Conservation (phyloP, 805 yeast genomes). For the Nematodospora valgi region DNA sequence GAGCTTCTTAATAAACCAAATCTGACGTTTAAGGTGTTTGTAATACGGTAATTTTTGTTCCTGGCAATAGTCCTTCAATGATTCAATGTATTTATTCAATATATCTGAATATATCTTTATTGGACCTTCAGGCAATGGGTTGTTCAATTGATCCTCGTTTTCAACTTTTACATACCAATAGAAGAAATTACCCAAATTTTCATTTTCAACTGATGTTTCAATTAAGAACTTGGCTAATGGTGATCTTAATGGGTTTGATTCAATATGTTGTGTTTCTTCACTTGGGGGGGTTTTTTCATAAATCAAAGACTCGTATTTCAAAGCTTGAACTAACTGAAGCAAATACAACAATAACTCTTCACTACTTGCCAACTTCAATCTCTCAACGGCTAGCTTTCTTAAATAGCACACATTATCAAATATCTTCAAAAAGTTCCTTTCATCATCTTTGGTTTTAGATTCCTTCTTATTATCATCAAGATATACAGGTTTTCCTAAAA, state of each 20-base stretch:
- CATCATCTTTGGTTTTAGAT: slow-evolving; percentile 18
- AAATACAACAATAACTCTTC: slow-evolving; percentile 77
- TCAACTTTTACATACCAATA: slow-evolving; percentile 94
- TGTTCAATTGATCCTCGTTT: slow-evolving; percentile 54
- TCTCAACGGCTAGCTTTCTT: slow-evolving; percentile 82
- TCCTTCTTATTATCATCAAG: slow-evolving; percentile 5
- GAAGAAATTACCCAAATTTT: slow-evolving; percentile 71
- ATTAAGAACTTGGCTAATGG: slow-evolving; percentile 76
- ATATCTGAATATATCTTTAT: slow-evolving; percentile 29
- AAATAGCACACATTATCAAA: slow-evolving; percentile 52
- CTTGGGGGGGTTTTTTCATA: slow-evolving; percentile 13
- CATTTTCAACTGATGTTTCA: slow-evolving; percentile 62
- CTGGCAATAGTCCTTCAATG: slow-evolving; percentile 25
- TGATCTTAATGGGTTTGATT: slow-evolving; percentile 34
- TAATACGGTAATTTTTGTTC: slow-evolving; percentile 30
- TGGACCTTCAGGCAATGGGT: slow-evolving; percentile 3
- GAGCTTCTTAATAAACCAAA: slow-evolving; percentile 62
- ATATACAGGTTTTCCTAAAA: slow-evolving; percentile 15
- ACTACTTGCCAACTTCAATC: slow-evolving; percentile 74
- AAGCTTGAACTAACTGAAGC: slow-evolving; percentile 87
- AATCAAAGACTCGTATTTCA: slow-evolving; percentile 64
- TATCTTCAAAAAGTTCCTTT: slow-evolving; percentile 27
- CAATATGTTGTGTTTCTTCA: slow-evolving; percentile 15
- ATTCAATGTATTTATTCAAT: slow-evolving; percentile 40
- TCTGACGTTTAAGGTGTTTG: slow-evolving; percentile 53